These are phyloP conservation scores for Pestalotiopsis sp. DNA, from an alignment of 2,329 filamentous ascomycete species.

Conservation along the genomic window DNA sequence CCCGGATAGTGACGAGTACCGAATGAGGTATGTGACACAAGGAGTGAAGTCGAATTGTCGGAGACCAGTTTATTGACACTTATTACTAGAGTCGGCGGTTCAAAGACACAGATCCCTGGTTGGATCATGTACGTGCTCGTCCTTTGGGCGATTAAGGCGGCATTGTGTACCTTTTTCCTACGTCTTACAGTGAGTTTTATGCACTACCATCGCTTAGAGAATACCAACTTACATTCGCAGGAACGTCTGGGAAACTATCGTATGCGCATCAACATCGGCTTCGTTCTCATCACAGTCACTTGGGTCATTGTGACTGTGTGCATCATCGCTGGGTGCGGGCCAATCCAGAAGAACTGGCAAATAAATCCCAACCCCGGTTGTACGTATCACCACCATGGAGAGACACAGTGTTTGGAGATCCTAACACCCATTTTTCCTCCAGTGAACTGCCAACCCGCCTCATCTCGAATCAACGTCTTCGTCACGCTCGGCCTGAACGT, in stretches of 20 bases:
- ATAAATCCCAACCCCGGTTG: conserved; percentile 45
- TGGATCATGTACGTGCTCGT: conserved; percentile 29
- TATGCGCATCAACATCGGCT: not conserved
- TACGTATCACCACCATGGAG: conserved; percentile 15
- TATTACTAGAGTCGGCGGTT: conserved; percentile 34
- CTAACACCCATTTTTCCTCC: not conserved
- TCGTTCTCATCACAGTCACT: not conserved
- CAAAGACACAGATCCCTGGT: conserved; percentile 36
- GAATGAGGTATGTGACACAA: conserved; percentile 17
- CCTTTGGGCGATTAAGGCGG: conserved; percentile 29
- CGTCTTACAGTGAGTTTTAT: conserved; percentile 26
- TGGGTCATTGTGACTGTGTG: not conserved
- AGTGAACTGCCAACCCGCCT: conserved; percentile 38
- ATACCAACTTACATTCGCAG: not conserved
- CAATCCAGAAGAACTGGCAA: conserved; percentile 43
- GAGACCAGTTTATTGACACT: not conserved
- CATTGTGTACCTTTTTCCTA: conserved; percentile 31
- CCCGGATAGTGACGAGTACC: not conserved
- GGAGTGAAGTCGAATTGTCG: not conserved
- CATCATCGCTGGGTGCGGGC: conserved; percentile 36
- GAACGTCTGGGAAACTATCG: not conserved
- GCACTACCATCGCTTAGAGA: not conserved
- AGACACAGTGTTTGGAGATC: too few species aligned
- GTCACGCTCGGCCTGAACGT: conserved; percentile 42
- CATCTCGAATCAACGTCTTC: conserved; percentile 40